These are phyloP conservation scores for Tetrahymena borealis DNA, from an alignment of 73 alveolate species.

Conservation along the genomic window DNA sequence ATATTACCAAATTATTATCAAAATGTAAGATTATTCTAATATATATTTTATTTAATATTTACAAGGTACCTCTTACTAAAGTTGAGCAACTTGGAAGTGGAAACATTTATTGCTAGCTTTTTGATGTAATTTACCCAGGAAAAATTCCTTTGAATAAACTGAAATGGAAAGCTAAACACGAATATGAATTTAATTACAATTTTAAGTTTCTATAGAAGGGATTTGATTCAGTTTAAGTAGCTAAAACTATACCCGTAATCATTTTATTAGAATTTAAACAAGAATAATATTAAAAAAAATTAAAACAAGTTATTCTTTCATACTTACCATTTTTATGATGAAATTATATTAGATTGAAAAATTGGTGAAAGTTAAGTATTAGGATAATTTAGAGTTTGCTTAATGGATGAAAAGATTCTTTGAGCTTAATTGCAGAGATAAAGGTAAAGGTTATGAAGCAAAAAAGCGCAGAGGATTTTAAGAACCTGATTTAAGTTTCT, in stretches of 20 bases:
- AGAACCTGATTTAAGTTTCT: background rate
- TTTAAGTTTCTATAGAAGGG: slow-evolving; percentile 61
- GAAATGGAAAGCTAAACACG: slow-evolving; percentile 80
- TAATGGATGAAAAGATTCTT: slow-evolving; percentile 75
- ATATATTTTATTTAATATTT: background rate
- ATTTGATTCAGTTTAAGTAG: background rate
- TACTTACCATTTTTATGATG: background rate
- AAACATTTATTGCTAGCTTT: slow-evolving; percentile 67
- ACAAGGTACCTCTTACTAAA: slow-evolving; percentile 9
- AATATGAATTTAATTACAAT: slow-evolving; percentile 60
- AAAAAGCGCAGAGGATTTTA: background rate
- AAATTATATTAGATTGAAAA: slow-evolving; percentile 6
- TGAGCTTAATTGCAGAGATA: background rate
- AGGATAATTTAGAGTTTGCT: slow-evolving; percentile 64
- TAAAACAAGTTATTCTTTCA: no score
- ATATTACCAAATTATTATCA: background rate
- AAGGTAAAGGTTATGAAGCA: background rate
- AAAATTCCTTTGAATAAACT: slow-evolving; percentile 53
- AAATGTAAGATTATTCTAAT: background rate
- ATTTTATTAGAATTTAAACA: no score
- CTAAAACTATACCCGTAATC: background rate
- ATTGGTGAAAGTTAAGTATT: slow-evolving; percentile 64
- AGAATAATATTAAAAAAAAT: no score
- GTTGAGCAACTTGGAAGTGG: slow-evolving; percentile 68
- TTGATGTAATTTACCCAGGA: slow-evolving; percentile 71